Evolutionary conservation across 2,329 filamentous ascomycete genomes (phyloP), one percentile per base, ranked within the genome.

Genomic region (Diaporthe helianthi): DNA sequence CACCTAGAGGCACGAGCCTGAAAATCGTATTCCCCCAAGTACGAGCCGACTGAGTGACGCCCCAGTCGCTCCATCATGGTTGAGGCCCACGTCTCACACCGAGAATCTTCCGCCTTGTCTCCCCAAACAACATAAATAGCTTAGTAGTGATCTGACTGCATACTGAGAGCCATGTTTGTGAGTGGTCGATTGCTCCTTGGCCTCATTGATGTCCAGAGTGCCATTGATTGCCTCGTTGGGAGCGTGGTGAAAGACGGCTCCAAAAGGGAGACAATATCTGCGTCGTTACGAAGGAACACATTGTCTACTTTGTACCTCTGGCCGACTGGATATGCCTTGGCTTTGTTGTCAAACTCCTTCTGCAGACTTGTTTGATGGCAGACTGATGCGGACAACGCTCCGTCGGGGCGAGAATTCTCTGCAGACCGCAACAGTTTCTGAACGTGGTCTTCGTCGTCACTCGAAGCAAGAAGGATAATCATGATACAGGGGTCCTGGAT

Each of bases 161-260:
- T 24, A n/a, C 55, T 61, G 19, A 61, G 55, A 15, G 55, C 55
- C 55, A 47, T 47, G 2, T 19, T 8, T 29, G 41, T n/a, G 2
- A 61, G 15, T 13, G 26, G 19, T 1, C 4, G 55, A 33, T 5
- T 47, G 41, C 55, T 61, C 1, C 41, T 26, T 22, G 41, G 55
- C 31, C 26, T 61, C 55, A 61, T 61, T 10, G 55, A 61, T 31
- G 55, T 47, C 55, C 55, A 61, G 1, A 61, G 55, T 33, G 41
- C 46, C 41, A 61, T 17, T 13, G 55, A 61, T 13, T 61, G 26
- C 24, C 41, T 61, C 7, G 55, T 61, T 24, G 55, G 55, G 26
- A 61, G 55, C 22, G 41, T 61, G 6, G 41, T 47, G 19, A 61
- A 61, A 47, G 41, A 22, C 3, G 17, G 12, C 19, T 61, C 41